phyloP scores from a whole-genome alignment of 2,329 filamentous ascomycete species.

The Botrytis sinoallii region DNA sequence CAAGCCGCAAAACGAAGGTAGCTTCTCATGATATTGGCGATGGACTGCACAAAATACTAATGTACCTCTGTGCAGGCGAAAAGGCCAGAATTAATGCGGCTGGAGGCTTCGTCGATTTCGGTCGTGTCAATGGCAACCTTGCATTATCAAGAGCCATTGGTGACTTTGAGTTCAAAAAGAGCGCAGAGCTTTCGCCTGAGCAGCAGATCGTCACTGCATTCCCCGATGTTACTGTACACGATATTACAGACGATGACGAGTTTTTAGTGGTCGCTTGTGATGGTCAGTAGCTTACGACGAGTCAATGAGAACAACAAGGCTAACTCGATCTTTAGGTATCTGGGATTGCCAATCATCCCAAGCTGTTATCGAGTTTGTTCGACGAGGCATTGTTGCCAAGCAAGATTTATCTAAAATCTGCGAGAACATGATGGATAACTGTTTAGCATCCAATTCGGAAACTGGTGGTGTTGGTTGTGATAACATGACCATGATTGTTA shows the following conservation, averaged over 20 bases:
- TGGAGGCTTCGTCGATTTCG: conserved; percentile 97
- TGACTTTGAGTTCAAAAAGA: conserved; percentile 99
- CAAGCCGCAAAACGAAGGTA: conserved; percentile 97
- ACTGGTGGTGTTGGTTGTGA: conserved; percentile 97
- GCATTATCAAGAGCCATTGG: conserved; percentile 95
- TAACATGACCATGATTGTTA: conserved; percentile 97
- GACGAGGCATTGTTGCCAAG: conserved; percentile 92
- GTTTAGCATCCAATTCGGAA: conserved; percentile 94
- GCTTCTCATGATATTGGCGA: not conserved
- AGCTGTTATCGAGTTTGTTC: conserved; percentile 93
- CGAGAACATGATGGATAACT: conserved; percentile 99
- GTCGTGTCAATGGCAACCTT: conserved; percentile 96
- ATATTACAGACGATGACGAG: conserved; percentile 89
- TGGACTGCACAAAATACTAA: conserved; percentile 30
- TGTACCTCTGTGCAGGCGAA: conserved; percentile 60
- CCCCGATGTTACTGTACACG: conserved; percentile 89
- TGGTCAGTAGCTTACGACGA: conserved; percentile 53
- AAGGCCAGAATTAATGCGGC: conserved; percentile 94
- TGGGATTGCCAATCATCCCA: conserved; percentile 99
- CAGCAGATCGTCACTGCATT: conserved; percentile 97
- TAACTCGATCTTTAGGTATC: conserved; percentile 63
- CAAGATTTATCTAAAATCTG: conserved; percentile 93
- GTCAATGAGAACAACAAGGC: conserved; percentile 16
- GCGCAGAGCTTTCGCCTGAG: conserved; percentile 92
- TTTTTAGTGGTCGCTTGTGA: conserved; percentile 92